phyloP scores from a whole-genome alignment of 1,284 basidiomycete species.

The Hemileccinum hortonii region DNA sequence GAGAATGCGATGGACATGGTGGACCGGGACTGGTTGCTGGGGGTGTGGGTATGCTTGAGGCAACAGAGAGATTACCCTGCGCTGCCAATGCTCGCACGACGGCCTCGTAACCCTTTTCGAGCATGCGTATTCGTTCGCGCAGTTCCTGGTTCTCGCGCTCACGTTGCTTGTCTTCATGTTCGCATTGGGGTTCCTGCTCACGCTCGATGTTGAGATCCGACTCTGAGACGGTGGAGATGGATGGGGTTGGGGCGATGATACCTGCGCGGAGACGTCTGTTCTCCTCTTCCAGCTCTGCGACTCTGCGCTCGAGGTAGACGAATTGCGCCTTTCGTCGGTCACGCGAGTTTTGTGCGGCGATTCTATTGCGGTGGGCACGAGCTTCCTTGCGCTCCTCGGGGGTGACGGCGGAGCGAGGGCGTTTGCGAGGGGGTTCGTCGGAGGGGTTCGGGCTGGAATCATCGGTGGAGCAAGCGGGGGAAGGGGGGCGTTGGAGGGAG shows the following conservation, averaged over 20 bases:
- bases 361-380: slow-evolving; percentile 77
- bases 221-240: slow-evolving; percentile 36
- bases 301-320: slow-evolving; percentile 69
- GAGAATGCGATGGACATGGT: slow-evolving; percentile 23
- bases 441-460: slow-evolving; percentile 25
- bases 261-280: slow-evolving; percentile 74
- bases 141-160: slow-evolving; percentile 74
- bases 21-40: slow-evolving; percentile 30
- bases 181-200: slow-evolving; percentile 39
- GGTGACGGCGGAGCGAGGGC: slow-evolving; percentile 56
- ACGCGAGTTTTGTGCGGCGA: slow-evolving; percentile 81
- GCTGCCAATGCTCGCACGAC: slow-evolving; percentile 70
- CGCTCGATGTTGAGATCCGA: slow-evolving; percentile 17
- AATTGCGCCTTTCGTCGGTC: slow-evolving; percentile 80
- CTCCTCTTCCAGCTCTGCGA: slow-evolving; percentile 82
- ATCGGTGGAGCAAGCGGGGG: slow-evolving; percentile 31
- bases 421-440: slow-evolving; percentile 61
- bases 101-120: slow-evolving; percentile 76
- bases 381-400: slow-evolving; percentile 80
- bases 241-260: slow-evolving; percentile 51
- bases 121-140: slow-evolving; percentile 68
- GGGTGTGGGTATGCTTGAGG: slow-evolving; percentile 21
- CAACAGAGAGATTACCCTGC: slow-evolving; percentile 38
- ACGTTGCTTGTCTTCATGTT: slow-evolving; percentile 45
- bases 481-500: slow-evolving; percentile 29